Evolutionary conservation across 1,139 yeast species (phyloP), one percentile per base, ranked within the genome.

Genomic region (Geotrichum histeridarum): DNA sequence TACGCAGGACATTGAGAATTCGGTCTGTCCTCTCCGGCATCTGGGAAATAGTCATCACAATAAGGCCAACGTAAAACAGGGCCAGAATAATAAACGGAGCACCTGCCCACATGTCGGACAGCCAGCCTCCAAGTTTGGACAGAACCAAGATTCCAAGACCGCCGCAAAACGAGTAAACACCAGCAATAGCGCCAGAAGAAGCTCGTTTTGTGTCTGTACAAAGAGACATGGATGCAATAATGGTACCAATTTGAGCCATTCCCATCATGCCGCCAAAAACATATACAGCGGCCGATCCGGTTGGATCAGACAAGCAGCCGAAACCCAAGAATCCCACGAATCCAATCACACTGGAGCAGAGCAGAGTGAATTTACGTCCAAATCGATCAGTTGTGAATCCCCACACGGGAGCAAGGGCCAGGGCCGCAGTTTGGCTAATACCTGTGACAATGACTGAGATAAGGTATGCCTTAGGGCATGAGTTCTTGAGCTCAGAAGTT

Each of bases 361-460:
- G 58, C 48, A 77, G 60, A 4, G 75, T 66, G 41, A 65, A 62
- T 62, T 75, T 60, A 14, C 73, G 67, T n/a, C 84, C 84, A 51
- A 73, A 61, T 42, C 65, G 68, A 64, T 84, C 88, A 30, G 81
- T 74, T 9, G 80, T 63, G 53, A 73, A 64, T 1, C 90, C 91
- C 78, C 84, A 81, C 1, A 81, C 36, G 2, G 90, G 90, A 0
- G 90, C 84, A 39, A 79, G 73, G 0, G 81, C 35, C 35, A 85
- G 70, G 0, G 85, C 79, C 17, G 78, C 74, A 0, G 83, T 74
- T 60, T 84, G 85, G 0, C 82, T 77, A 14, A 84, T 78, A 2
- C 93, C 93, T 0, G 86, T 79, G 31, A 84, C 68, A 46, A 84
- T 82, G 0, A 89, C 88, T 7, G 89, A 79, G 58, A 79, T 77